A percentile compares a stretch with the other conserved stretches of the same genome.
phyloP scores from a whole-genome alignment of 371 early-diverging fungal species.

The Lichtheimia ramosa region DNA sequence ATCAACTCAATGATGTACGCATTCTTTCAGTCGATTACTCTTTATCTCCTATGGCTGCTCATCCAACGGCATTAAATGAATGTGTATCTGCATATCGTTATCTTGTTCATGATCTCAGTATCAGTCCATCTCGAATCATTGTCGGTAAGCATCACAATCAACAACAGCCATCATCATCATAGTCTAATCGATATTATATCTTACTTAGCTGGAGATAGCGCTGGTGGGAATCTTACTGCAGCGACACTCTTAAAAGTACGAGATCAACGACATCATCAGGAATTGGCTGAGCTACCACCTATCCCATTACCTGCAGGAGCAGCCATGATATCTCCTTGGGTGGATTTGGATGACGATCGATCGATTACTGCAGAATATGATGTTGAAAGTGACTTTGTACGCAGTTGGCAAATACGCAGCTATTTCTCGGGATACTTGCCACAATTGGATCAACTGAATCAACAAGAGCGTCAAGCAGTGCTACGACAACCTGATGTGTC shows the following conservation, averaged over 20 bases:
- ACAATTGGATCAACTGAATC: neutral
- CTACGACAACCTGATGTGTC: constrained; percentile 23
- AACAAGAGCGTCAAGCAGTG: neutral
- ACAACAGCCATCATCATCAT: neutral
- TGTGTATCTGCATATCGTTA: constrained; percentile 33
- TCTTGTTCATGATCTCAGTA: constrained; percentile 22
- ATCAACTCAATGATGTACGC: constrained; percentile 4
- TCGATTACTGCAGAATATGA: constrained; percentile 6
- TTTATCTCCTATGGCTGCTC: constrained; percentile 23
- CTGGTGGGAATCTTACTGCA: constrained; percentile 31
- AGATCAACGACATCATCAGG: constrained; percentile 13
- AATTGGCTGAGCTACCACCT: constrained; percentile 4
- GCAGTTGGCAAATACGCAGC: neutral
- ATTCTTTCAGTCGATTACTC: constrained; percentile 27
- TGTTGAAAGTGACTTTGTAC: constrained; percentile 4
- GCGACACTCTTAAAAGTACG: constrained; percentile 10
- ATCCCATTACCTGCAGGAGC: constrained; percentile 25
- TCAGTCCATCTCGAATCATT: constrained; percentile 28
- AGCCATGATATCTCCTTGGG: constrained; percentile 36
- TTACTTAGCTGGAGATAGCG: constrained; percentile 32
- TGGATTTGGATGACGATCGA: constrained; percentile 5
- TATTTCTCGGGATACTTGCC: constrained; percentile 12
- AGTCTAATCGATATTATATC: neutral
- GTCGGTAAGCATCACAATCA: constrained; percentile 18
- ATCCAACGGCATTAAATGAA: constrained; percentile 25